A percentile compares a stretch with the other conserved stretches of the same genome.
Conservation (phyloP, 371 early-diverging fungal species). For the Cladochytrium tenue region DNA sequence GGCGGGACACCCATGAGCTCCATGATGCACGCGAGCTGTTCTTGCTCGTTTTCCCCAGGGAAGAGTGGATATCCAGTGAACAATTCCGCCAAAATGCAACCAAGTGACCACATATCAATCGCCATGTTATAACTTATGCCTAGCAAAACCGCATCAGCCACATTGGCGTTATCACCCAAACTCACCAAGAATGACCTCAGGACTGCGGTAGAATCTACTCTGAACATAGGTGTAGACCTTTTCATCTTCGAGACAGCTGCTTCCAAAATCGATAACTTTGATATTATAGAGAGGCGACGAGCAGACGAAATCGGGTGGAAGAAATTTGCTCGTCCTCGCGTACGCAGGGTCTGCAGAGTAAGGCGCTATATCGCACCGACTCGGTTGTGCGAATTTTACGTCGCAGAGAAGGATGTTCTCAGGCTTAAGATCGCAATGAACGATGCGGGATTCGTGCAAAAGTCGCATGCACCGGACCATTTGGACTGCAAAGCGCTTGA, state of each 20-base stretch:
- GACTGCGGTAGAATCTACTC: constrained; percentile 95
- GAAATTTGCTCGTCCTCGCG: constrained; percentile 13
- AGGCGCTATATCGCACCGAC: constrained; percentile 20
- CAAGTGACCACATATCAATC: constrained; percentile 99
- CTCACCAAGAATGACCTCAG: constrained; percentile 90
- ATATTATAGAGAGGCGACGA: constrained; percentile 53
- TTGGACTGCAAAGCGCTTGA: constrained; percentile 83
- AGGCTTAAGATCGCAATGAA: constrained; percentile 99
- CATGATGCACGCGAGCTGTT: constrained; percentile 81
- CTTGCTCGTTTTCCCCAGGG: constrained; percentile 95
- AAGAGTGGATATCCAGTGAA: constrained; percentile 84
- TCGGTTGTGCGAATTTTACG: constrained; percentile 16
- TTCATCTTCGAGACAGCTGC: constrained; percentile 84
- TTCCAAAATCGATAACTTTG: constrained; percentile 99
- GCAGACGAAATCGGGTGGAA: constrained; percentile 42
- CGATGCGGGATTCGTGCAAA: constrained; percentile 74
- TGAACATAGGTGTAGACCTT: constrained; percentile 97
- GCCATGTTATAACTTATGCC: constrained; percentile 74
- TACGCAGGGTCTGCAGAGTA: constrained; percentile 7
- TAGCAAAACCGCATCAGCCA: constrained; percentile 1
- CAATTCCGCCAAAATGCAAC: constrained; percentile 97
- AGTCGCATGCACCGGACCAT: constrained; percentile 80
- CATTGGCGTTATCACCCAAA: background rate
- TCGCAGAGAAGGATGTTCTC: constrained; percentile 52
- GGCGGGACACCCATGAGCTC: constrained; percentile 35